Conservation (phyloP, 495 filamentous ascomycete genomes). For the Penicillium cinerascens region DNA sequence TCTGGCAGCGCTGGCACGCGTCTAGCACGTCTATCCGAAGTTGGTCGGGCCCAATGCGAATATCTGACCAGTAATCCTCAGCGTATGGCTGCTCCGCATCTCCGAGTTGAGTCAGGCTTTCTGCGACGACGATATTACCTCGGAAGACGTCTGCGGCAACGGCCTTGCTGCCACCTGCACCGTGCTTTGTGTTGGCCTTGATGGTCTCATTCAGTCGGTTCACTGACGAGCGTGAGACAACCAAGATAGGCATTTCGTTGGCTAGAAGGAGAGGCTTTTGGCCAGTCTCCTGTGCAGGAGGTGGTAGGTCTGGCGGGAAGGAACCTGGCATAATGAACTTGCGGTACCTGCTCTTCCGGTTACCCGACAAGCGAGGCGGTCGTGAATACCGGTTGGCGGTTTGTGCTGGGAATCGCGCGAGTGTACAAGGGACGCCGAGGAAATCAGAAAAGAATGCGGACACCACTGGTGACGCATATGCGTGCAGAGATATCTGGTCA, state of each 20-base stretch:
- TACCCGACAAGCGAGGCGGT: conserved; percentile 19
- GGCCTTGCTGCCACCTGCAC: conserved; percentile 37
- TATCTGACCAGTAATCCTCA: conserved; percentile 46
- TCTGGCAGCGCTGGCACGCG: conserved; percentile 83
- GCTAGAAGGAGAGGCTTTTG: conserved; percentile 68
- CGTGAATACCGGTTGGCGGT: conserved; percentile 61
- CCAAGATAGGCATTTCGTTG: conserved; percentile 89
- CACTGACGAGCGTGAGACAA: conserved; percentile 76
- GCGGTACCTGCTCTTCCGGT: conserved; percentile 31
- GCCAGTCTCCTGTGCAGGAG: conserved; percentile 30
- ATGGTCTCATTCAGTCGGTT: conserved; percentile 72
- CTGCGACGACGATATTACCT: conserved; percentile 75
- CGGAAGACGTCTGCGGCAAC: conserved; percentile 73
- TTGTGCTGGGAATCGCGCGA: conserved; percentile 73
- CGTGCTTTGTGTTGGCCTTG: conserved; percentile 40
- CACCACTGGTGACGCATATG: conserved; percentile 60
- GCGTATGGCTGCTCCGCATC: conserved; percentile 53
- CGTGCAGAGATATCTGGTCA: conserved; percentile 64
- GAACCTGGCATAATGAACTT: conserved; percentile 50
- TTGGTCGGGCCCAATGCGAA: conserved; percentile 34
- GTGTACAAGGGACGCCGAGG: conserved; percentile 70
- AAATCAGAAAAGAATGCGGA: conserved; percentile 70
- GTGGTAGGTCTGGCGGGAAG: conserved; percentile 53
- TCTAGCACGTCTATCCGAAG: conserved; percentile 67
- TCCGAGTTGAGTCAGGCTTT: conserved; percentile 35